A percentile compares a stretch with the other conserved stretches of the same genome.
Conservation (phyloP, 2,329 filamentous ascomycete species). For the Talaromyces sp. region DNA sequence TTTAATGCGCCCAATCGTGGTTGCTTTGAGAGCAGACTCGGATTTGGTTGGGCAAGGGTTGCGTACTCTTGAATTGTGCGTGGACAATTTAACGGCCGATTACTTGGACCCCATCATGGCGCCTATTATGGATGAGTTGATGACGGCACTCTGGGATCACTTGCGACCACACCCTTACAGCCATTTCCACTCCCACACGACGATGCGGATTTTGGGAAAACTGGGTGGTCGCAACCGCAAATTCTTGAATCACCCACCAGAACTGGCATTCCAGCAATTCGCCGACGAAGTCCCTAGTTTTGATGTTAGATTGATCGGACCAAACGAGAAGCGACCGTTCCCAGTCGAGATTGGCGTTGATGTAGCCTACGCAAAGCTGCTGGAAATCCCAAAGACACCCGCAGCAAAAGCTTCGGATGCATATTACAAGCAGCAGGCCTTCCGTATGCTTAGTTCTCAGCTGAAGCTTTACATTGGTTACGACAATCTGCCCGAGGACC, state of each 20-base stretch:
- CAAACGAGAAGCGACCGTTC: constrained; percentile 83
- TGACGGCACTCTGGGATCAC: constrained; percentile 96
- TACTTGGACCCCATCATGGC: constrained; percentile 99
- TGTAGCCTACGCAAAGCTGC: constrained; percentile 80
- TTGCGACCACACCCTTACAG: constrained; percentile 90
- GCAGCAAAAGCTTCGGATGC: constrained; percentile 62
- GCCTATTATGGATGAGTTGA: constrained; percentile 95
- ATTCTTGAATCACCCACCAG: constrained; percentile 84
- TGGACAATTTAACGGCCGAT: constrained; percentile 96
- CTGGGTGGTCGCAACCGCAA: constrained; percentile 92
- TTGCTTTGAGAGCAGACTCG: constrained; percentile 83
- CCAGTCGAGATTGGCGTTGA: constrained; percentile 83
- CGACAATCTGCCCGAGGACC: constrained; percentile 84
- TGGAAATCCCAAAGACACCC: constrained; percentile 67
- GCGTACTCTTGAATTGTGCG: constrained; percentile 89
- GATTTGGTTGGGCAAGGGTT: constrained; percentile 94
- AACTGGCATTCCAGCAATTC: constrained; percentile 77
- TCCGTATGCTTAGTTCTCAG: constrained; percentile 82
- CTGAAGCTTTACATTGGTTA: constrained; percentile 85
- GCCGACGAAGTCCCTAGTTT: constrained; percentile 86
- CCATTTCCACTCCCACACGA: constrained; percentile 96
- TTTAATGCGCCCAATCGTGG: constrained; percentile 95
- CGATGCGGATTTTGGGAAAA: constrained; percentile 95
- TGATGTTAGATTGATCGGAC: constrained; percentile 83
- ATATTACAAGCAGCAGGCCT: constrained; percentile 91